phyloP scores from a whole-genome alignment of 2,329 filamentous ascomycete species.

The Raffaelea ambrosiae region DNA sequence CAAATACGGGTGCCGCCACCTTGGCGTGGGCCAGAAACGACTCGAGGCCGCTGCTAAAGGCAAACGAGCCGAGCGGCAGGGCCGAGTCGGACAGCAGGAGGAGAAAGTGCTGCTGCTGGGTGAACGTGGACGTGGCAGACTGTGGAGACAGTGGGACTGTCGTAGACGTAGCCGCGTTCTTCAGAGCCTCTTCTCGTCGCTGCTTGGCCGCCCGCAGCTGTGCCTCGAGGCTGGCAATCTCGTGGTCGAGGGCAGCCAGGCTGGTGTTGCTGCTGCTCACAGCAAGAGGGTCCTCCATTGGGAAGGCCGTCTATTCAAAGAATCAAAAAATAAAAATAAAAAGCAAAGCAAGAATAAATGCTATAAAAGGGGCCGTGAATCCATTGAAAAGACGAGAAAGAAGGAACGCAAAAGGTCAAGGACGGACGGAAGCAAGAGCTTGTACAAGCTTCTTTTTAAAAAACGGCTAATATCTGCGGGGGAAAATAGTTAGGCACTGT shows the following conservation, averaged over 20 bases:
- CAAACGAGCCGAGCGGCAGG: constrained; percentile 76
- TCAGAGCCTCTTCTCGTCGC: constrained; percentile 19
- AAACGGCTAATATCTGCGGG: no score
- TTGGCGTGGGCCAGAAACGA: constrained; percentile 65
- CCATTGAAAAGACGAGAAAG: no score
- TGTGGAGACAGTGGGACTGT: neutral
- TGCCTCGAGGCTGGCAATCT: constrained; percentile 50
- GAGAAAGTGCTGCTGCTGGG: constrained; percentile 49
- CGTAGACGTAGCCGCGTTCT: neutral
- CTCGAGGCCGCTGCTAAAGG: constrained; percentile 75
- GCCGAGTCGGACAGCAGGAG: constrained; percentile 75
- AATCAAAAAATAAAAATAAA: no score
- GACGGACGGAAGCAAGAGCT: no score
- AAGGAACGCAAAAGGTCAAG: no score
- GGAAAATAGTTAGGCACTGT: no score
- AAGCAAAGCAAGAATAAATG: no score
- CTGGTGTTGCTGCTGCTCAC: constrained; percentile 6
- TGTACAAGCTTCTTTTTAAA: no score
- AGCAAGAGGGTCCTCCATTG: neutral
- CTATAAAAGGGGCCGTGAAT: no score
- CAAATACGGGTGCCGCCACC: no score
- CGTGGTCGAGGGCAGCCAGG: constrained; percentile 30
- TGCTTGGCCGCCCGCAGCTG: constrained; percentile 34
- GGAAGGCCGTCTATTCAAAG: no score
- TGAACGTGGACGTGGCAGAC: neutral